Evolutionary conservation across 2,329 filamentous ascomycete species (phyloP).

Genomic region (Plectosphaerella sp.): DNA sequence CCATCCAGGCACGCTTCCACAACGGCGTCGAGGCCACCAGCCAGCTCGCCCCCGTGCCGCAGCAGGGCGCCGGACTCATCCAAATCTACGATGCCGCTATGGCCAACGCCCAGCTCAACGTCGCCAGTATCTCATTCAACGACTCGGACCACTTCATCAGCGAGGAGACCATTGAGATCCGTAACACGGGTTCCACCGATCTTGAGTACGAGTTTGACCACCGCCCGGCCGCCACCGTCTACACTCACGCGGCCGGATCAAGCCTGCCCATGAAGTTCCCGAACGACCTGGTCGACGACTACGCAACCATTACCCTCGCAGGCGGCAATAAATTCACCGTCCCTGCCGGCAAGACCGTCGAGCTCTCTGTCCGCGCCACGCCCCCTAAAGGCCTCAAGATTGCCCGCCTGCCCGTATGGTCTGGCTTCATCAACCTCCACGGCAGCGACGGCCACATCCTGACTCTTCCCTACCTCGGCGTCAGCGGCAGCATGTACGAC

Average conservation of each 20-base stretch:
- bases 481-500: conserved; percentile 30
- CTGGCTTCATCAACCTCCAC: conserved; percentile 35
- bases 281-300: conserved; percentile 33
- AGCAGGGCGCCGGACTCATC: conserved; percentile 57
- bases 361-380: conserved; percentile 39
- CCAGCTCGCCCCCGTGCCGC: conserved; percentile 48
- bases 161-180: conserved; percentile 47
- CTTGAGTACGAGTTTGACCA: conserved; percentile 50
- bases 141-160: conserved; percentile 54
- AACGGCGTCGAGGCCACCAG: conserved; percentile 29
- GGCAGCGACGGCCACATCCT: conserved; percentile 31
- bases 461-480: conserved; percentile 35
- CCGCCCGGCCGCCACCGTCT: conserved; percentile 46
- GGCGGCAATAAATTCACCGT: conserved; percentile 37
- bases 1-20: conserved; percentile 45
- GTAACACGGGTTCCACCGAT: conserved; percentile 43
- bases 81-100: conserved; percentile 56
- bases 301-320: conserved; percentile 38
- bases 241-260: conserved; percentile 37
- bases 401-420: conserved; percentile 34
- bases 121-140: conserved; percentile 58
- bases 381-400: conserved; percentile 30
- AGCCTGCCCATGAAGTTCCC: conserved; percentile 38
- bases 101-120: conserved; percentile 46
- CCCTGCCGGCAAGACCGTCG: conserved; percentile 33